Conservation (phyloP, 2,329 filamentous ascomycete species). For the Fusarium lateritium region DNA sequence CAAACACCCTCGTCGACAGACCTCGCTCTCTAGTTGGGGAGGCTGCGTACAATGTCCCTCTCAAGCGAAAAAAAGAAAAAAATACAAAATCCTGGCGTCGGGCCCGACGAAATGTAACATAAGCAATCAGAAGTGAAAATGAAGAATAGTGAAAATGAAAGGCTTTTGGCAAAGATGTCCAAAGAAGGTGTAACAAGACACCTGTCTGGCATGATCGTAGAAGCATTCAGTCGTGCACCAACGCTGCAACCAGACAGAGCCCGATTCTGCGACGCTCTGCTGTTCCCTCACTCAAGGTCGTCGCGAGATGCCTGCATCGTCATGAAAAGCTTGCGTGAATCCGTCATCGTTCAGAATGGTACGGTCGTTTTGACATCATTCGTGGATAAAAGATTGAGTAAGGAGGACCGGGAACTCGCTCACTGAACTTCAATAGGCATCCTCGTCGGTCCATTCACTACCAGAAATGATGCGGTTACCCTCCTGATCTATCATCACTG, state of each 20-base stretch:
- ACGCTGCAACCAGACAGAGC: conserved; percentile 28
- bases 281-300: conserved; percentile 46
- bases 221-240: conserved; percentile 36
- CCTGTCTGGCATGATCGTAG: conserved; percentile 25
- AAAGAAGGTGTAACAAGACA: conserved; percentile 33
- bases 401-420: background rate
- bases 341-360: conserved; percentile 45
- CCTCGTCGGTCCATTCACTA: conserved; percentile 78
- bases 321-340: conserved; percentile 50
- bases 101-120: conserved; percentile 41
- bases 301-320: conserved; percentile 51
- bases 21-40: conserved; percentile 21
- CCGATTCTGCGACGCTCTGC: conserved; percentile 29
- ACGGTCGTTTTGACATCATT: conserved; percentile 43
- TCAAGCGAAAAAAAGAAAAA: conserved; percentile 7
- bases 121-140: conserved; percentile 25
- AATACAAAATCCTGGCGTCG: conserved; percentile 43
- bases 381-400: conserved; percentile 24
- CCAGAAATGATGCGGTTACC: conserved; percentile 75
- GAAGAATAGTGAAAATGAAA: conserved; percentile 9
- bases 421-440: conserved; percentile 63
- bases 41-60: conserved; percentile 16
- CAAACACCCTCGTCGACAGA: conserved; percentile 14
- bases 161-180: conserved; percentile 38
- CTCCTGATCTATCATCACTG: conserved; percentile 68